These are phyloP conservation scores for Tillandsia leiboldiana DNA, from an alignment of 176 grass and related monocot genomes.

Conservation along the genomic window DNA sequence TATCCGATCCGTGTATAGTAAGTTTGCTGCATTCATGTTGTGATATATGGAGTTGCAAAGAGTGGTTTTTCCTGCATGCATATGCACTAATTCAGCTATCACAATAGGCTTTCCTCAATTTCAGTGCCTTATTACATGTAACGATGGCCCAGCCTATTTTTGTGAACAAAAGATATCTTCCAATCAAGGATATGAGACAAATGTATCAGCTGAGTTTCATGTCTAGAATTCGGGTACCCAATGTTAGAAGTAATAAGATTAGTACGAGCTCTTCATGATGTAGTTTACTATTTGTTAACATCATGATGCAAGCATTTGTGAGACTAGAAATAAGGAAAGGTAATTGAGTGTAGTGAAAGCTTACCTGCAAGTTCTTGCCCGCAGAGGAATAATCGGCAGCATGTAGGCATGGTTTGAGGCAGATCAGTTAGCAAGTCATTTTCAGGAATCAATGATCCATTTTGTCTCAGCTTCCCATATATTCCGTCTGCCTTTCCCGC, in stretches of 20 bases:
- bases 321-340: neutral
- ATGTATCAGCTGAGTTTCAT: too few relatives aligned
- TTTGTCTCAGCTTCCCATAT: slow-evolving; percentile 87
- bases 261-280: too few relatives aligned
- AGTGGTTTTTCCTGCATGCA: slow-evolving; percentile 62
- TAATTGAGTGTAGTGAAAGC: neutral
- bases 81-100: slow-evolving; percentile 23
- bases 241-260: too few relatives aligned
- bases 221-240: too few relatives aligned
- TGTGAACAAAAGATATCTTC: too few relatives aligned
- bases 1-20: slow-evolving; percentile 31
- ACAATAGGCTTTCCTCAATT: neutral
- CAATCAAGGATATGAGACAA: too few relatives aligned
- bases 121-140: too few relatives aligned
- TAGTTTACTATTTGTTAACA: too few relatives aligned
- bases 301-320: too few relatives aligned
- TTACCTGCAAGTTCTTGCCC: slow-evolving; percentile 66
- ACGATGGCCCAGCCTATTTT: neutral
- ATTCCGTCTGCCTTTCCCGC: slow-evolving; percentile 46
- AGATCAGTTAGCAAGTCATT: slow-evolving; percentile 57
- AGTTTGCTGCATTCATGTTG: slow-evolving; percentile 45
- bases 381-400: slow-evolving; percentile 58
- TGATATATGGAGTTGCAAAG: slow-evolving; percentile 64
- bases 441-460: slow-evolving; percentile 41
- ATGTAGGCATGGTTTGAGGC: slow-evolving; percentile 46